A percentile compares a stretch with the other conserved stretches of the same genome.
Evolutionary conservation across 176 grass and related monocot genomes (phyloP).

Genomic region (Leersia perrieri): DNA sequence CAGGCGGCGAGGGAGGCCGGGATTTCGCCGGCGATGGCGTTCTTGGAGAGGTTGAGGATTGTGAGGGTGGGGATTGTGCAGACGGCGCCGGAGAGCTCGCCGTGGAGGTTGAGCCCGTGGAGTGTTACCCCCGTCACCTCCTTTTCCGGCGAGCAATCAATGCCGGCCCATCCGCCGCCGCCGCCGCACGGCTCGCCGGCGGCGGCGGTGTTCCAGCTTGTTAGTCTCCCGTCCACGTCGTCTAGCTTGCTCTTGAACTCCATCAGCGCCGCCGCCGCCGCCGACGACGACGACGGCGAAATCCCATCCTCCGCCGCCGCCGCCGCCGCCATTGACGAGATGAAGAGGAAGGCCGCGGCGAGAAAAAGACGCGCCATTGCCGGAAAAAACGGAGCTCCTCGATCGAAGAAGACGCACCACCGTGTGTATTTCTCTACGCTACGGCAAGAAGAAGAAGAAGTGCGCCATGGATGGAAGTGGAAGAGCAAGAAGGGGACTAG

Average conservation of each 20-base stretch:
- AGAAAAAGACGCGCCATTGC: constrained; percentile 38
- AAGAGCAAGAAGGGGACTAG: neutral
- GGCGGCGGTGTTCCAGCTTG: constrained; percentile 46
- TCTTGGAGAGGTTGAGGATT: constrained; percentile 77
- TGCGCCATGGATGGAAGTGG: constrained; percentile 11
- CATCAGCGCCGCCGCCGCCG: constrained; percentile 33
- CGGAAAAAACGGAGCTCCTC: neutral
- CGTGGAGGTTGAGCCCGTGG: constrained; percentile 61
- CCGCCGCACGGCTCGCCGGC: constrained; percentile 55
- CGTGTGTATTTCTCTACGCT: no score
- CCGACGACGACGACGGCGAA: no score
- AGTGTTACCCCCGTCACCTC: constrained; percentile 63
- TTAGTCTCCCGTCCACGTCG: constrained; percentile 57
- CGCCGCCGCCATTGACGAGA: constrained; percentile 6
- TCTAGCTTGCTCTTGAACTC: constrained; percentile 59
- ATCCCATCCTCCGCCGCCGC: no score
- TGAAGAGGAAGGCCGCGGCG: neutral
- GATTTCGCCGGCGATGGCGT: constrained; percentile 56
- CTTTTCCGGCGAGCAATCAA: constrained; percentile 45
- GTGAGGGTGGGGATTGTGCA: constrained; percentile 62
- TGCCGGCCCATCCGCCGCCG: constrained; percentile 77
- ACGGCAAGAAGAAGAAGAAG: no score
- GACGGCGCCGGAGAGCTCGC: constrained; percentile 51
- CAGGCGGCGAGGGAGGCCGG: constrained; percentile 52
- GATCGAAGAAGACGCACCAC: neutral